phyloP scores from a whole-genome alignment of 257 asterid genomes.

The Fraxinus pennsylvanica region DNA sequence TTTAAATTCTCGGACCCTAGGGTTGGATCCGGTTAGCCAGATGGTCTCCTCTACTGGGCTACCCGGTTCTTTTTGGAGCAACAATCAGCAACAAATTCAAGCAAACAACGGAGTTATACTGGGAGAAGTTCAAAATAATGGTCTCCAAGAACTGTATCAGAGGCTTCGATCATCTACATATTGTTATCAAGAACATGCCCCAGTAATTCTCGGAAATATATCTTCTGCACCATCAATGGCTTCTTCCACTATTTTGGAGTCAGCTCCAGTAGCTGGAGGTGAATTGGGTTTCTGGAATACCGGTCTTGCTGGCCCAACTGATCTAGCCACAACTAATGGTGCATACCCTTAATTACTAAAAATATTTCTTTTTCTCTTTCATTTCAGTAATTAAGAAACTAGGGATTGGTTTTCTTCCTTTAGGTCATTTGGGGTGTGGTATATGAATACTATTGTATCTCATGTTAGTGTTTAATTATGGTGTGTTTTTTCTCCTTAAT shows the following conservation, averaged over 20 bases:
- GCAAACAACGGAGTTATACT: constrained; percentile 29
- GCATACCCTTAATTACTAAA: constrained; percentile 43
- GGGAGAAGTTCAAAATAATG: constrained; percentile 46
- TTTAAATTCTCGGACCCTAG: constrained; percentile 30
- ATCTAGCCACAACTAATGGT: constrained; percentile 57
- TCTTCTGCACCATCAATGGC: constrained; percentile 36
- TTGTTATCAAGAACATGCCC: constrained; percentile 43
- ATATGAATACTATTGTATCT: constrained; percentile 40
- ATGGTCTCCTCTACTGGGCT: constrained; percentile 29
- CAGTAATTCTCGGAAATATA: constrained; percentile 36
- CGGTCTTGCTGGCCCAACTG: constrained; percentile 51
- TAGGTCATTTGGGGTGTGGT: constrained; percentile 40
- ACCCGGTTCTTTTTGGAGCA: constrained; percentile 39
- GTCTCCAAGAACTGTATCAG: constrained; percentile 65
- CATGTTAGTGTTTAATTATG: constrained; percentile 4
- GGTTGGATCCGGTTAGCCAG: constrained; percentile 36
- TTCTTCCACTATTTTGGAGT: constrained; percentile 53
- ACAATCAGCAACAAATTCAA: constrained; percentile 34
- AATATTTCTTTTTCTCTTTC: constrained; percentile 8
- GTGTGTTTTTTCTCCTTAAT: constrained; percentile 13
- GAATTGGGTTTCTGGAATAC: constrained; percentile 63
- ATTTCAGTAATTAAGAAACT: constrained; percentile 26
- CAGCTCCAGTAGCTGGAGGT: constrained; percentile 56
- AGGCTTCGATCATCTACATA: constrained; percentile 48
- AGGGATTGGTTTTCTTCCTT: constrained; percentile 33